phyloP scores from a whole-genome alignment of 345 rosid genomes.

The Pistacia vera region DNA sequence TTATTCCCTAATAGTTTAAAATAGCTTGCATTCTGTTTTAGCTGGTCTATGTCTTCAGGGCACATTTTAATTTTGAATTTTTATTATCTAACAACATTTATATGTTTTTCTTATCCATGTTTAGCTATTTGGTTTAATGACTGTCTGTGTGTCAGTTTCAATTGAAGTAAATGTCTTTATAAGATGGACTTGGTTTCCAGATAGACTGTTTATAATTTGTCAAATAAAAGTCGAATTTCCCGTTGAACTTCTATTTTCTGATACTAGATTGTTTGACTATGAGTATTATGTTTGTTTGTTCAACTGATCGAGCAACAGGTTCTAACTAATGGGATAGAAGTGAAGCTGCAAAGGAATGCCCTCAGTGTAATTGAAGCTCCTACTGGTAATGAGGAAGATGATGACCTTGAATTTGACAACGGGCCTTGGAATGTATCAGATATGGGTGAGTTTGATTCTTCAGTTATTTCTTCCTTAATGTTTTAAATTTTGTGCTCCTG shows the following conservation, averaged over 20 bases:
- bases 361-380: conserved; percentile 97
- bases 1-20: neutral
- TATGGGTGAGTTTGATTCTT: conserved; percentile 53
- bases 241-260: neutral
- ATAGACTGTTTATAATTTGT: neutral
- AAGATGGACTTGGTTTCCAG: neutral
- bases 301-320: conserved; percentile 52
- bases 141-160: neutral
- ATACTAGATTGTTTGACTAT: conserved; percentile 4
- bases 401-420: conserved; percentile 71
- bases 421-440: conserved; percentile 73
- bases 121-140: neutral
- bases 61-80: neutral
- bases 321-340: conserved; percentile 96
- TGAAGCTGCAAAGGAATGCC: conserved; percentile 95
- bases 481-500: neutral
- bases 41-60: neutral
- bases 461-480: neutral
- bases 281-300: conserved; percentile 21
- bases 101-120: neutral
- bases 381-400: conserved; percentile 90
- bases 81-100: neutral
- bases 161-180: neutral
- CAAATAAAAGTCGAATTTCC: conserved; percentile 2
- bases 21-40: neutral